Evolutionary conservation across 768 basidiomycete genomes (phyloP), one percentile per base, ranked within the genome.

Genomic region (Trametes villosa): DNA sequence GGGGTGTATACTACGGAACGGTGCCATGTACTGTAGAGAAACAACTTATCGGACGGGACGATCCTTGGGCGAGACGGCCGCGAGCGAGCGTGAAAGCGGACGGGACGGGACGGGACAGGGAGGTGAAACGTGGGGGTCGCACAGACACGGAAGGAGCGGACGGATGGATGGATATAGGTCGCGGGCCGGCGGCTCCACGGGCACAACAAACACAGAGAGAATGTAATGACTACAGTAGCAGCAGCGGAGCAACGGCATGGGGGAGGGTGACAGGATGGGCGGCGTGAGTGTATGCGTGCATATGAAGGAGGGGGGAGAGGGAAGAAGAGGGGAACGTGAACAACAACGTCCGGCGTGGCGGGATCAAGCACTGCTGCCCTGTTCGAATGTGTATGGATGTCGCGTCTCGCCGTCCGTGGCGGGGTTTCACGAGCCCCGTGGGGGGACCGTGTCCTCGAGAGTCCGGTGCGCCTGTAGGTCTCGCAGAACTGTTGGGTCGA

Each of bases 391-490:
- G 33, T 49, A 57, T 51, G 42, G 44, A 63, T 54, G 50, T 52
- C 36, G 46, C 36, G 60, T 61, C 53, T 55, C 48, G 41, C 47
- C 53, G 48, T 27, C 30, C 24, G 44, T 34, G 34, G 30, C 34
- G 59, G 27, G 15, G 12, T 13, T 26, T 49, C 26, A 49, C 40
- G 61, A 24, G 38, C 59, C 33, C 17, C 62, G 64, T 27, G 67
- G 38, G 22, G 42, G 47, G 33, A 65, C 67, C 27, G 62, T 59
- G 55, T 71, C 87, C 46, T 93, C 91, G 65, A 93, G 79, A 77
- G 91, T 92, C 71, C 89, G 81, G 71, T 94, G 93, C 17, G 89
- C 88, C 76, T 94, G 92, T 58, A 94, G 78, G 75, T 96, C 94
- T 36, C 88, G 88, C 65, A 96, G 77, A 29, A 96, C 94, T 47